Evolutionary conservation across 2,329 filamentous ascomycete species (phyloP).

Genomic region (Talaromyces sp.): DNA sequence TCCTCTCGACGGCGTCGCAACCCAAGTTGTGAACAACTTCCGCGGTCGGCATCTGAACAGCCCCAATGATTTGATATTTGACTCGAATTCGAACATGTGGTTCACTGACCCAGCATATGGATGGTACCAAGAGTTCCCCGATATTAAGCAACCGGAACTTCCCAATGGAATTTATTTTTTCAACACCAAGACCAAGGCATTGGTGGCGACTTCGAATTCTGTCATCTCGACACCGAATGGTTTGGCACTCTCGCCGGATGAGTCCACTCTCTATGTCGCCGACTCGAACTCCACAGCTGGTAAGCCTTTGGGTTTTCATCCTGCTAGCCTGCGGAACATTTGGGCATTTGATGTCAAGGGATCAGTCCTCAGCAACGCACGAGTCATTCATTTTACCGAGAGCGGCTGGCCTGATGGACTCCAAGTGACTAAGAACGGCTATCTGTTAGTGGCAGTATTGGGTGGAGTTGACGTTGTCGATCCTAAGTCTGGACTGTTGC

Average conservation of each 20-base stretch:
- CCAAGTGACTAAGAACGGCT: slow-evolving; percentile 11
- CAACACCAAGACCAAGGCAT: slow-evolving; percentile 13
- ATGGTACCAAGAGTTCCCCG: slow-evolving; percentile 10
- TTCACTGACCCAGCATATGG: slow-evolving; percentile 15
- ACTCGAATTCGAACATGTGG: slow-evolving; percentile 14
- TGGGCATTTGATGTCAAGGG: slow-evolving; percentile 17
- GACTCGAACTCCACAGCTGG: slow-evolving; percentile 13
- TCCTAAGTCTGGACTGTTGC: slow-evolving; percentile 1
- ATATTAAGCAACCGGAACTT: slow-evolving; percentile 7
- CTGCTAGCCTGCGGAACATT: slow-evolving; percentile 10
- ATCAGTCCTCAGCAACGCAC: slow-evolving; percentile 8
- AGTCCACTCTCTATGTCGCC: slow-evolving; percentile 9
- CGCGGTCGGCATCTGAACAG: slow-evolving; percentile 15
- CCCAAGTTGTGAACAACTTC: slow-evolving; percentile 11
- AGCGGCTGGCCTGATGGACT: slow-evolving; percentile 16
- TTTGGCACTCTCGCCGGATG: slow-evolving; percentile 9
- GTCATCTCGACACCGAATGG: slow-evolving; percentile 8
- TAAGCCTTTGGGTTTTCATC: slow-evolving; percentile 2
- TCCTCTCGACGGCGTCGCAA: slow-evolving; percentile 7
- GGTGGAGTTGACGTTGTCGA: slow-evolving; percentile 17
- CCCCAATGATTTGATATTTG: slow-evolving; percentile 14
- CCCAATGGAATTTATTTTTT: slow-evolving; percentile 11
- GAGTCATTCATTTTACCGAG: slow-evolving; percentile 9
- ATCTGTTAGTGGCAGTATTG: slow-evolving; percentile 8
- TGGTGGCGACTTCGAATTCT: slow-evolving; percentile 3